Evolutionary conservation across 78 protist genomes (phyloP).

Genomic region (Dictyostelium purpureum): DNA sequence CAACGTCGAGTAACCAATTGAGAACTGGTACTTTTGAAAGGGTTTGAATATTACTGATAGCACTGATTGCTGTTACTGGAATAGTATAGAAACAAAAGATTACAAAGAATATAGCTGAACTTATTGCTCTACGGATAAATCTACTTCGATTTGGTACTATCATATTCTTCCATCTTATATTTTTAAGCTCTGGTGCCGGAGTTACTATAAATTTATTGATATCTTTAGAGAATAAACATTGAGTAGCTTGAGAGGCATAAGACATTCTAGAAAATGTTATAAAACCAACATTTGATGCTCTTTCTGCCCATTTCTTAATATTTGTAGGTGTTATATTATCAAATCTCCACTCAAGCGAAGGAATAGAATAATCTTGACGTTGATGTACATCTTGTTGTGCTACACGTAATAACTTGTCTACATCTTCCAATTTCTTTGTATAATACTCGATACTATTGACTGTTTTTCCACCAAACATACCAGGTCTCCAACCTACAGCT

Average conservation of each 20-base stretch:
- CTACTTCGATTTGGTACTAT: conserved; percentile 2
- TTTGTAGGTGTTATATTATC: conserved; percentile 34
- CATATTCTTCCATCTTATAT: conserved; percentile 58
- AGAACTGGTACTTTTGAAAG: conserved; percentile 58
- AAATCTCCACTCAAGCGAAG: conserved; percentile 24
- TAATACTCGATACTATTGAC: background rate
- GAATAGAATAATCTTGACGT: background rate
- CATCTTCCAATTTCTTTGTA: conserved; percentile 10
- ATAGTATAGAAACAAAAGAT: conserved; percentile 62
- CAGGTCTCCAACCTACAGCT: conserved; percentile 63
- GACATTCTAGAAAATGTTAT: conserved; percentile 66
- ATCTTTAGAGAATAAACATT: conserved; percentile 25
- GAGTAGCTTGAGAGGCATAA: conserved; percentile 21
- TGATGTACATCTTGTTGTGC: conserved; percentile 44
- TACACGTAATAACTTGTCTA: background rate
- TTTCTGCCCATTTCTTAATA: conserved; percentile 4
- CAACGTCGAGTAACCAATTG: conserved; percentile 25
- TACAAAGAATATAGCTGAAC: conserved; percentile 27
- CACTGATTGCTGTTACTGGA: conserved; percentile 68
- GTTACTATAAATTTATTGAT: conserved; percentile 1
- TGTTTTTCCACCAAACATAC: conserved; percentile 31
- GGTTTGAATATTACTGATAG: conserved; percentile 24
- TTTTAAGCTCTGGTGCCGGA: conserved; percentile 62
- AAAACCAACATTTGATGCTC: conserved; percentile 36
- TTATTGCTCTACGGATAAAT: conserved; percentile 9